phyloP scores from a whole-genome alignment of 1,284 basidiomycete genomes.

The Bjerkandera adusta region DNA sequence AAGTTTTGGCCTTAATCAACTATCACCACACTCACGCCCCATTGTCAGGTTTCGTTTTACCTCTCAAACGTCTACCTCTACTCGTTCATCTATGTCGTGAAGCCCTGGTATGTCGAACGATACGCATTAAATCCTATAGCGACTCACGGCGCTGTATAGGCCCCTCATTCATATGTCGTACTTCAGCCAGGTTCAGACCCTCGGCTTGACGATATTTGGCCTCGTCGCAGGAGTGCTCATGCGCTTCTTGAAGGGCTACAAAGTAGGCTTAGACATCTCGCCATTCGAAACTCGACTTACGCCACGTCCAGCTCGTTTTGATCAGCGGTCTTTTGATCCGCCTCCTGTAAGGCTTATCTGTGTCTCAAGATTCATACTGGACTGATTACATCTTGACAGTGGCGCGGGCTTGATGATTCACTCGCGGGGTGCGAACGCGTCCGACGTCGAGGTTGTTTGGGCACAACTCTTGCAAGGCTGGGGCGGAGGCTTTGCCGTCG shows the following conservation, averaged over 20 bases:
- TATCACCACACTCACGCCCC: background rate
- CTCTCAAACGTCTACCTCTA: constrained; percentile 59
- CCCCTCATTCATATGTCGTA: constrained; percentile 49
- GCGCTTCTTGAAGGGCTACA: constrained; percentile 55
- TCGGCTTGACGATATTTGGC: constrained; percentile 65
- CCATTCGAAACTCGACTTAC: constrained; percentile 15
- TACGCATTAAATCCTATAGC: background rate
- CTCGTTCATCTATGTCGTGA: constrained; percentile 60
- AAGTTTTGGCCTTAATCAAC: too few species aligned
- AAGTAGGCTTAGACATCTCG: too few species aligned
- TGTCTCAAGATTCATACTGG: constrained; percentile 52
- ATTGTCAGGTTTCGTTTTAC: constrained; percentile 55
- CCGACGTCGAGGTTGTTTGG: constrained; percentile 59
- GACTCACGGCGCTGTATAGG: constrained; percentile 30
- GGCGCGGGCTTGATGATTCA: constrained; percentile 75
- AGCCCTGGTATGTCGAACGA: constrained; percentile 42
- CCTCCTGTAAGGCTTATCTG: too few species aligned
- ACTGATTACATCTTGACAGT: constrained; percentile 66
- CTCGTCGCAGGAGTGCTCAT: constrained; percentile 59
- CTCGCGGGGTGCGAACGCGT: constrained; percentile 61
- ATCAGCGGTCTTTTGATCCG: too few species aligned
- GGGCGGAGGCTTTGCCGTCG: constrained; percentile 75
- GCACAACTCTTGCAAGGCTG: constrained; percentile 76
- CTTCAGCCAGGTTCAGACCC: constrained; percentile 55
- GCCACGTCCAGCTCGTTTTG: too few species aligned